These are phyloP conservation scores for Globisporangium spinosum DNA, from an alignment of 352 stramenopile species.

Conservation along the genomic window DNA sequence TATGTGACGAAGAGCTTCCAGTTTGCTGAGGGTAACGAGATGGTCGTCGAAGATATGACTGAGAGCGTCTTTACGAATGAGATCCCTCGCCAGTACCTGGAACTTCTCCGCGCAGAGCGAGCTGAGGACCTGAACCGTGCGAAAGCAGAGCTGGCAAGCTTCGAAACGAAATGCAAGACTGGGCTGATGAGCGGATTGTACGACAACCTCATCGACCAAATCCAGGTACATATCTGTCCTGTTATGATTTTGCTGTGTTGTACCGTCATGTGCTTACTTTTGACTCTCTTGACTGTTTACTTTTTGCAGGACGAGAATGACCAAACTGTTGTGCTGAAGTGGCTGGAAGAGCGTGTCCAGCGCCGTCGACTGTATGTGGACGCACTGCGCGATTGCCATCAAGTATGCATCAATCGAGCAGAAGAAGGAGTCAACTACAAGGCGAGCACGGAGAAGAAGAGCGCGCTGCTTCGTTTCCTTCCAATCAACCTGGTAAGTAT, in stretches of 20 bases:
- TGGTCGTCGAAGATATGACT: constrained; percentile 80
- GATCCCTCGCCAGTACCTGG: constrained; percentile 72
- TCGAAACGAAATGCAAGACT: constrained; percentile 62
- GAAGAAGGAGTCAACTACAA: constrained; percentile 79
- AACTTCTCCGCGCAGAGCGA: constrained; percentile 55
- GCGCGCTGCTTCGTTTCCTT: constrained; percentile 61
- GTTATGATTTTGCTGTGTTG: not conserved
- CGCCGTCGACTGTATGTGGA: constrained; percentile 70
- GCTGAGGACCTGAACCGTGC: constrained; percentile 46
- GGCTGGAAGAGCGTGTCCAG: constrained; percentile 68
- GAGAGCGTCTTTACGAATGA: constrained; percentile 83
- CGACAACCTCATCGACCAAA: constrained; percentile 86
- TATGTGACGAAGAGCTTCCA: constrained; percentile 83
- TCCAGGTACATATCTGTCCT: constrained; percentile 30
- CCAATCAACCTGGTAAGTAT: constrained; percentile 65
- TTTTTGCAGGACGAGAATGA: constrained; percentile 57
- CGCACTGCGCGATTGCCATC: constrained; percentile 61
- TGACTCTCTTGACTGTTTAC: not conserved
- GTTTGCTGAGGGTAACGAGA: constrained; percentile 63
- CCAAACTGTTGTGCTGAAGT: constrained; percentile 60
- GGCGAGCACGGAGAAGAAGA: constrained; percentile 83
- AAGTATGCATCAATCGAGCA: constrained; percentile 60
- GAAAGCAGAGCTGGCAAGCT: constrained; percentile 46
- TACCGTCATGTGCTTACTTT: not conserved
- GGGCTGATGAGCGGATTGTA: constrained; percentile 60